These are phyloP conservation scores for Boletus pseudopeckii DNA, from an alignment of 768 basidiomycete genomes.

Conservation along the genomic window DNA sequence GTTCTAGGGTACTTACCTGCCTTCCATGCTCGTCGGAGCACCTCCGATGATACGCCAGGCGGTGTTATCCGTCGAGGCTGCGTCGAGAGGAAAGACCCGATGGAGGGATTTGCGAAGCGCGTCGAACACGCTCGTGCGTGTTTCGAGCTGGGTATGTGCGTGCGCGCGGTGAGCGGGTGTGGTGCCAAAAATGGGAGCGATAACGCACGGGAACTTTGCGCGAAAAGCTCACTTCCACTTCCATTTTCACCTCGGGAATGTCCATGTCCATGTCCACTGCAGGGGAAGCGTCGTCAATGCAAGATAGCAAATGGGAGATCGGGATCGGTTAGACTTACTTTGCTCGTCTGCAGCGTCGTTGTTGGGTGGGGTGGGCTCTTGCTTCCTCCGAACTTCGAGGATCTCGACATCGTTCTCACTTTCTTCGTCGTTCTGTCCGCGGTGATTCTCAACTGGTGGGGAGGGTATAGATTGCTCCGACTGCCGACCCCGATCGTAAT, in stretches of 20 bases:
- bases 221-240: constrained; percentile 40
- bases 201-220: constrained; percentile 40
- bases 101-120: constrained; percentile 40
- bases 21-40: constrained; percentile 13
- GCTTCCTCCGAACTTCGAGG: constrained; percentile 6
- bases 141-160: constrained; percentile 27
- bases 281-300: not conserved
- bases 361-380: not conserved
- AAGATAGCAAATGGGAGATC: not conserved
- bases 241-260: constrained; percentile 31
- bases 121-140: constrained; percentile 37
- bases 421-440: not conserved
- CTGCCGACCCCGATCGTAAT: not conserved
- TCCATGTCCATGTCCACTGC: constrained; percentile 13
- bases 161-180: not conserved
- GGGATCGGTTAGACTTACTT: not conserved
- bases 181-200: not conserved
- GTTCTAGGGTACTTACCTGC: constrained; percentile 19
- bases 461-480: not conserved
- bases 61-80: constrained; percentile 1
- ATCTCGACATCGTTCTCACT: constrained; percentile 8
- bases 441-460: not conserved
- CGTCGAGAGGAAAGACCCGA: constrained; percentile 18
- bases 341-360: not conserved
- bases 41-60: constrained; percentile 27